These are phyloP conservation scores for Colletotrichum noveboracense DNA, from an alignment of 2,329 filamentous ascomycete species.

Conservation along the genomic window DNA sequence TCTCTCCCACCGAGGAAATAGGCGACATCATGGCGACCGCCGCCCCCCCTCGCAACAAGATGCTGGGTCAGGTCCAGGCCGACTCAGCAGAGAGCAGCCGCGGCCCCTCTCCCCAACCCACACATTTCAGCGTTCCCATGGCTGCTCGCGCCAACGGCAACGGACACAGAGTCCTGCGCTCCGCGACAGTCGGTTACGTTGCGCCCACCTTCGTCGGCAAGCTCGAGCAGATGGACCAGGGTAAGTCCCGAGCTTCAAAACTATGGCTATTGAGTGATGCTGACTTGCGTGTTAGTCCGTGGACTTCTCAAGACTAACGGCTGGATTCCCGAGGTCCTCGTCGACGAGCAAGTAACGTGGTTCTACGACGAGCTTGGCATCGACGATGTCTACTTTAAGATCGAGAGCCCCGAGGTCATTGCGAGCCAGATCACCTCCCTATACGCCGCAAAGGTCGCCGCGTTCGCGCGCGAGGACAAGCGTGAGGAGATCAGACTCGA, in stretches of 20 bases:
- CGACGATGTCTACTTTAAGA: constrained; percentile 97
- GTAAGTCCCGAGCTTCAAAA: constrained; percentile 46
- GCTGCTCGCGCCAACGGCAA: constrained; percentile 56
- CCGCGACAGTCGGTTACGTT: constrained; percentile 91
- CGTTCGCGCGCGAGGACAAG: constrained; percentile 91
- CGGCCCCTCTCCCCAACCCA: constrained; percentile 85
- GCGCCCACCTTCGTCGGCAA: constrained; percentile 95
- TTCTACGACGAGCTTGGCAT: constrained; percentile 98
- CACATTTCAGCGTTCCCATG: constrained; percentile 77
- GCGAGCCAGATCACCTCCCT: constrained; percentile 94
- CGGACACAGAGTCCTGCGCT: constrained; percentile 78
- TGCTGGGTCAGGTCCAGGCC: constrained; percentile 45
- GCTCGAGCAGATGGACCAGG: constrained; percentile 84
- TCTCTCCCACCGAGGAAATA: constrained; percentile 36
- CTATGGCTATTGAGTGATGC: background rate
- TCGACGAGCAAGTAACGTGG: constrained; percentile 89
- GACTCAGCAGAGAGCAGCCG: constrained; percentile 53
- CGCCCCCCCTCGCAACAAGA: constrained; percentile 42
- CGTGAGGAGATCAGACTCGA: constrained; percentile 92
- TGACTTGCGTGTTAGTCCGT: constrained; percentile 66
- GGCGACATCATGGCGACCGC: constrained; percentile 35
- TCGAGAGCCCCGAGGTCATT: constrained; percentile 85
- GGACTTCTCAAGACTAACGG: constrained; percentile 77
- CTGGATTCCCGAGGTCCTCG: constrained; percentile 84
- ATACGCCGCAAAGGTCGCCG: constrained; percentile 95